Evolutionary conservation across 1,284 basidiomycete species (phyloP).

Genomic region (Chondrostereum purpureum): DNA sequence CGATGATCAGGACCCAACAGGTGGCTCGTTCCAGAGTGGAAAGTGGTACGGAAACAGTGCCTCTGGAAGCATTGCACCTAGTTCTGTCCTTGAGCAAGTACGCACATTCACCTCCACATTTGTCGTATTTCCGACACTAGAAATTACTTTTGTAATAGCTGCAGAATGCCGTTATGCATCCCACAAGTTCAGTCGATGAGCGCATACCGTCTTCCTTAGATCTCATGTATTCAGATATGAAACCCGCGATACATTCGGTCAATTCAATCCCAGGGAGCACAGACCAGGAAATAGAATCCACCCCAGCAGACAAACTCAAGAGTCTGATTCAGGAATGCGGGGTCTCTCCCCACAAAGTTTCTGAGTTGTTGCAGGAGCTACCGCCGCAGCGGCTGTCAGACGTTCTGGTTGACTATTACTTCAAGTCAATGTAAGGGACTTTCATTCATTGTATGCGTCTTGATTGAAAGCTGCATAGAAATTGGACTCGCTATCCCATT

Average conservation of each 20-base stretch:
- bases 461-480: conserved; percentile 41
- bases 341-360: conserved; percentile 81
- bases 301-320: conserved; percentile 74
- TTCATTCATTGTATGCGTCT: conserved; percentile 4
- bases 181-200: conserved; percentile 2
- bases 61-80: conserved; percentile 70
- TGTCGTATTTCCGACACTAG: conserved; percentile 11
- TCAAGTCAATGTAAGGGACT: conserved; percentile 58
- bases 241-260: conserved; percentile 16
- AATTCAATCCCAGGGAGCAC: conserved; percentile 34
- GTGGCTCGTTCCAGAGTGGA: conserved; percentile 74
- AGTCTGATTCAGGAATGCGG: conserved; percentile 85
- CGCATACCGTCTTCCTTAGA: not conserved
- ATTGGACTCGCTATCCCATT: conserved; percentile 92
- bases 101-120: conserved; percentile 7
- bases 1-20: conserved; percentile 67
- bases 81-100: conserved; percentile 73
- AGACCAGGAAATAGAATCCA: conserved; percentile 53
- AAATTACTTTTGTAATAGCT: conserved; percentile 32
- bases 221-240: not conserved
- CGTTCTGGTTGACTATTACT: conserved; percentile 72
- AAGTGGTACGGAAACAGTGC: conserved; percentile 82
- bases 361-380: conserved; percentile 83
- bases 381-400: conserved; percentile 72
- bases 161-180: conserved; percentile 49